Percentiles rank a stretch among this genome's conserved stretches.
These are phyloP conservation scores for Jackrogersella multiformis DNA, from an alignment of 495 filamentous ascomycete genomes.

Conservation along the genomic window DNA sequence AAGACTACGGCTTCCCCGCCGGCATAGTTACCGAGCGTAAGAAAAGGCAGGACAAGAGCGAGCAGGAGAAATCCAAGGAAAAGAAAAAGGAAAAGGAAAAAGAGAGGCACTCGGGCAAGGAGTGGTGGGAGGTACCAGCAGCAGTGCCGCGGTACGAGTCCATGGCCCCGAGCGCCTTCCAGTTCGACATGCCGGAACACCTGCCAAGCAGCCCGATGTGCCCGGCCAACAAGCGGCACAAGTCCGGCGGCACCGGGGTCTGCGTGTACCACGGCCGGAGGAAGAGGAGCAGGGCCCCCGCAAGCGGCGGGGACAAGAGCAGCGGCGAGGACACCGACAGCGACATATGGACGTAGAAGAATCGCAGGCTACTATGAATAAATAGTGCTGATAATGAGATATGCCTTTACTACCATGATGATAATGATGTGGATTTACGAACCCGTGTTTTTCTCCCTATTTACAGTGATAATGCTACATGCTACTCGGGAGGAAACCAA, in stretches of 20 bases:
- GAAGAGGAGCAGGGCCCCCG: constrained; percentile 19
- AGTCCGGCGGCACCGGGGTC: constrained; percentile 61
- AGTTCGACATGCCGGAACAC: constrained; percentile 70
- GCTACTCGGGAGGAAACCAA: not conserved
- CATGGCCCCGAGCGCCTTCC: constrained; percentile 46
- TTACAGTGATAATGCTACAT: constrained; percentile 17
- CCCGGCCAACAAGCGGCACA: constrained; percentile 65
- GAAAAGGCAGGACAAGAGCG: constrained; percentile 32
- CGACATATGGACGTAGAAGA: constrained; percentile 8
- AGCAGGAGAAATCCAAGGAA: constrained; percentile 25
- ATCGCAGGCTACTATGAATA: not conserved
- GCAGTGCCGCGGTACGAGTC: constrained; percentile 21
- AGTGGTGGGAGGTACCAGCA: constrained; percentile 47
- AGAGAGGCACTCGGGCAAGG: constrained; percentile 25
- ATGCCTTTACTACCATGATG: not conserved
- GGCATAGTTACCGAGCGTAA: constrained; percentile 2
- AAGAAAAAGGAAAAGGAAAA: not conserved
- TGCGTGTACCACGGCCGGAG: constrained; percentile 58
- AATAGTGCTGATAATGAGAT: not conserved
- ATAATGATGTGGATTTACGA: not conserved
- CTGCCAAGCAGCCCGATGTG: constrained; percentile 70
- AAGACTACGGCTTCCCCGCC: not conserved
- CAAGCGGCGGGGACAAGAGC: not conserved
- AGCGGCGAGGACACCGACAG: not conserved
- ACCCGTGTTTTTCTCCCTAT: not conserved